Conservation (phyloP, 345 rosid genomes). For the Gossypium mustelinum region DNA sequence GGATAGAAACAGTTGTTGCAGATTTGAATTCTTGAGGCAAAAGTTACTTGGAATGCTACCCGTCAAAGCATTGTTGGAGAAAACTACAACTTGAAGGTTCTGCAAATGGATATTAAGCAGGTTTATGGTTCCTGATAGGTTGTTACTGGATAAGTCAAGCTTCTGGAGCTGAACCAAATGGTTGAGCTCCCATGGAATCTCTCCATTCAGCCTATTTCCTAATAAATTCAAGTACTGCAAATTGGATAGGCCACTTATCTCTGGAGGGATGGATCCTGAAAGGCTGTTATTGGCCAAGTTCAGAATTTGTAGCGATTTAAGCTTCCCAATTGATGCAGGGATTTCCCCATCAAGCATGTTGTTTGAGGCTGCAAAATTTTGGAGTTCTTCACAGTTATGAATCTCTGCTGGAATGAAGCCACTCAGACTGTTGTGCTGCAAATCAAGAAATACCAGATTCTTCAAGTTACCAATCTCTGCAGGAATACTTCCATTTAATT, state of each 20-base stretch:
- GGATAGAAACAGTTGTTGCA: slow-evolving; percentile 47
- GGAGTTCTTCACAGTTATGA: slow-evolving; percentile 42
- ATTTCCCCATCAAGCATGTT: slow-evolving; percentile 69
- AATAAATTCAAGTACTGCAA: slow-evolving; percentile 53
- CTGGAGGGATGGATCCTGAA: slow-evolving; percentile 57
- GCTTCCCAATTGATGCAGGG: slow-evolving; percentile 49
- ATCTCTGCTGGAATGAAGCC: slow-evolving; percentile 64
- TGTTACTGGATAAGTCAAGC: slow-evolving; percentile 65
- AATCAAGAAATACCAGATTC: slow-evolving; percentile 37
- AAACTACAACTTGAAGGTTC: slow-evolving; percentile 43
- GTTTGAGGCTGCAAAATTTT: slow-evolving; percentile 45
- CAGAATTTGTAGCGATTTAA: slow-evolving; percentile 45
- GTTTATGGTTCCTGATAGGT: slow-evolving; percentile 57
- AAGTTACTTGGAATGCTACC: slow-evolving; percentile 53
- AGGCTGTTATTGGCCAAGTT: slow-evolving; percentile 75
- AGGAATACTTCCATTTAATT: slow-evolving; percentile 73
- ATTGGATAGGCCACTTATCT: slow-evolving; percentile 48
- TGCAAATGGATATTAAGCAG: slow-evolving; percentile 36
- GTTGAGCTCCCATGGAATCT: slow-evolving; percentile 52
- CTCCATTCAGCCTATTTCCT: slow-evolving; percentile 53
- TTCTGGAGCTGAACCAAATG: slow-evolving; percentile 42
- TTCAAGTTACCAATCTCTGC: slow-evolving; percentile 61
- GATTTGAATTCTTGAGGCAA: slow-evolving; percentile 46
- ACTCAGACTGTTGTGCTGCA: slow-evolving; percentile 55
- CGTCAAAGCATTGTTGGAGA: slow-evolving; percentile 46